Conservation (phyloP, 768 basidiomycete genomes). For the Leccinum ochraceum region DNA sequence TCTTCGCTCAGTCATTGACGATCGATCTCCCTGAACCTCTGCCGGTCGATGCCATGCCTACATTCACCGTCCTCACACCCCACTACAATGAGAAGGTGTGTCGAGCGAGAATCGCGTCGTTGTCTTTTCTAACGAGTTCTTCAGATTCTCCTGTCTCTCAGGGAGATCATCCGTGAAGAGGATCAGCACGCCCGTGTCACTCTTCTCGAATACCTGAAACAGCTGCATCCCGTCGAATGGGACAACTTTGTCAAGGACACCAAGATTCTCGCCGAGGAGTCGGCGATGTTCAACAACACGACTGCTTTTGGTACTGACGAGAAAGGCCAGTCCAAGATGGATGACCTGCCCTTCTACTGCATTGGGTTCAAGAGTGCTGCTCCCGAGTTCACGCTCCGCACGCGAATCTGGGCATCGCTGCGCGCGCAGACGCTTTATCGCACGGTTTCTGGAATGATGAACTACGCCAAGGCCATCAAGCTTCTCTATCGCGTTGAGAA, state of each 20-base stretch:
- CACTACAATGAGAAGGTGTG: conserved; percentile 97
- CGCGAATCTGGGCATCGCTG: conserved; percentile 98
- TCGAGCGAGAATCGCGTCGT: conserved; percentile 1
- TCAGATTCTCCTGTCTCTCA: conserved; percentile 89
- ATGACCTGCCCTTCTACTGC: conserved; percentile 96
- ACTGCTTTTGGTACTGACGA: conserved; percentile 77
- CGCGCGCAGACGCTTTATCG: conserved; percentile 98
- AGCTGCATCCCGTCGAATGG: conserved; percentile 98
- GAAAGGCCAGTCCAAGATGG: conserved; percentile 79
- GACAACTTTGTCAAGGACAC: conserved; percentile 99
- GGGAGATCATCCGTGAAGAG: conserved; percentile 98
- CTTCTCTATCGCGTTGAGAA: conserved; percentile 99
- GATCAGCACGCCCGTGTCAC: conserved; percentile 97
- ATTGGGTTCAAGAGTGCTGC: conserved; percentile 99
- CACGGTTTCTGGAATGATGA: conserved; percentile 99
- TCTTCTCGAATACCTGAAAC: conserved; percentile 96
- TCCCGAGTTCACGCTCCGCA: conserved; percentile 97
- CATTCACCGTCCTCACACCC: conserved; percentile 96
- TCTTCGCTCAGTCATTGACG: conserved; percentile 97
- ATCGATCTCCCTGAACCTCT: conserved; percentile 92
- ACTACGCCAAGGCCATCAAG: conserved; percentile 99
- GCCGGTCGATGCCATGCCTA: conserved; percentile 99
- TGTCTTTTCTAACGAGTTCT: conserved; percentile 6
- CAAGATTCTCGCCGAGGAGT: conserved; percentile 97
- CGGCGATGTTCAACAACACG: conserved; percentile 77